phyloP scores from a whole-genome alignment of 805 yeast species.

The Wickerhamomyces subpelliculosus region DNA sequence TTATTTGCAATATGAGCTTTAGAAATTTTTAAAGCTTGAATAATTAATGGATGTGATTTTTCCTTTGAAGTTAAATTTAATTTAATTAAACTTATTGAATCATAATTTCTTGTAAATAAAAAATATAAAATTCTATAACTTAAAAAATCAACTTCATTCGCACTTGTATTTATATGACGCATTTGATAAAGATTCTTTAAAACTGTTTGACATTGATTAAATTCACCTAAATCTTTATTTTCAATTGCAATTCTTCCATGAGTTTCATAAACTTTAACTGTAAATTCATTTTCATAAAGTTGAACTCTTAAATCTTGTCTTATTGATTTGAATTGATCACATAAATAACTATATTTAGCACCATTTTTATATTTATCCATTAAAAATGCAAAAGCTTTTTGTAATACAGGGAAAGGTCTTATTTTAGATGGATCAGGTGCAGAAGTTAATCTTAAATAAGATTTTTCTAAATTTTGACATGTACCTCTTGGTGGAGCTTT shows the following conservation, averaged over 20 bases:
- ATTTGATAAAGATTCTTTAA: slow-evolving; percentile 53
- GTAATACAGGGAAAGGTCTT: slow-evolving; percentile 61
- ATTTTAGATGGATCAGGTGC: slow-evolving; percentile 84
- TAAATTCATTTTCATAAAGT: slow-evolving; percentile 69
- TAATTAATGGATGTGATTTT: slow-evolving; percentile 10
- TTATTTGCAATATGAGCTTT: slow-evolving; percentile 32
- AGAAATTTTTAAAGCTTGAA: slow-evolving; percentile 24
- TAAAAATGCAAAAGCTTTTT: slow-evolving; percentile 49
- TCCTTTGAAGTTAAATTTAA: slow-evolving; percentile 37
- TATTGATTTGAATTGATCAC: slow-evolving; percentile 87
- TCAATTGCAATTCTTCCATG: slow-evolving; percentile 85
- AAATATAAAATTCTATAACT: slow-evolving; percentile 70
- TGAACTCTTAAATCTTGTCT: slow-evolving; percentile 94
- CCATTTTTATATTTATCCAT: slow-evolving; percentile 41
- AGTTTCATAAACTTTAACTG: slow-evolving; percentile 73
- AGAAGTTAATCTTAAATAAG: slow-evolving; percentile 78
- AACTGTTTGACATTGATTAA: slow-evolving; percentile 90
- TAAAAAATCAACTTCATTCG: slow-evolving; percentile 53
- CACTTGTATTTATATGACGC: slow-evolving; percentile 28
- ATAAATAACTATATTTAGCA: slow-evolving; percentile 65
- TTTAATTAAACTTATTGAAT: slow-evolving; percentile 21
- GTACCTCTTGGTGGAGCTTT: slow-evolving; percentile 51
- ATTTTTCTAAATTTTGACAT: slow-evolving; percentile 61
- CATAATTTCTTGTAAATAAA: slow-evolving; percentile 60
- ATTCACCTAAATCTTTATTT: slow-evolving; percentile 84